Evolutionary conservation across 331 rosid genomes (phyloP).

Genomic region (Rosa hybrid): DNA sequence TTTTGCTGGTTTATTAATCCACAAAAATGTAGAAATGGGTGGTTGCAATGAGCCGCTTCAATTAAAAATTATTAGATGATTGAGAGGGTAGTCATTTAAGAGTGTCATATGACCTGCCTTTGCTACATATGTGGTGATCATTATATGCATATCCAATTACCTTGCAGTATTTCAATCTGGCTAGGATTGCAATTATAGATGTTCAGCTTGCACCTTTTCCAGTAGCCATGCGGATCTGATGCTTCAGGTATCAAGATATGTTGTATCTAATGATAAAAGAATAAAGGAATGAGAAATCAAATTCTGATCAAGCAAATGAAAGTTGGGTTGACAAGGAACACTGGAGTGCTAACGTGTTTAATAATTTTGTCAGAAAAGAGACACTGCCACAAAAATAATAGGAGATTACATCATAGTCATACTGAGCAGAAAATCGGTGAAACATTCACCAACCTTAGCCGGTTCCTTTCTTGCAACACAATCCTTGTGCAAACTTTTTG

Average conservation of each 20-base stretch:
- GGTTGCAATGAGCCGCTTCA: background rate
- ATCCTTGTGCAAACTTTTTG: conserved; percentile 67
- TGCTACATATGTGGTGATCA: background rate
- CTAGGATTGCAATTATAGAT: conserved; percentile 52
- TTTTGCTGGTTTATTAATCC: no score
- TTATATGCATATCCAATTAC: conserved; percentile 42
- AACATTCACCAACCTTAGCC: conserved; percentile 40
- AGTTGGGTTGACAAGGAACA: conserved; percentile 18
- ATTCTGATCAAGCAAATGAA: conserved; percentile 22
- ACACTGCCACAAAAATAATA: conserved; percentile 60
- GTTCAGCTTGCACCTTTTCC: conserved; percentile 73
- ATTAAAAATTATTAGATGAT: background rate
- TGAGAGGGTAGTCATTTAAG: background rate
- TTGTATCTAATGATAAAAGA: conserved; percentile 60
- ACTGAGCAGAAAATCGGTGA: background rate
- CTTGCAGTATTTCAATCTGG: conserved; percentile 57
- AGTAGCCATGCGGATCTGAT: conserved; percentile 61
- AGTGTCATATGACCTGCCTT: background rate
- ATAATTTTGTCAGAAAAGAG: conserved; percentile 76
- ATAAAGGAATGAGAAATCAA: conserved; percentile 20
- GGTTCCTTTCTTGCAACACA: conserved; percentile 67
- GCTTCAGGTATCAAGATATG: conserved; percentile 77
- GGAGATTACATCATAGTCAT: background rate
- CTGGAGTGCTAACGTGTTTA: conserved; percentile 44
- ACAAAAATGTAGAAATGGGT: no score